These are phyloP conservation scores for Cyclostephanos tholiformis DNA, from an alignment of 108 stramenopile genomes.

Conservation along the genomic window DNA sequence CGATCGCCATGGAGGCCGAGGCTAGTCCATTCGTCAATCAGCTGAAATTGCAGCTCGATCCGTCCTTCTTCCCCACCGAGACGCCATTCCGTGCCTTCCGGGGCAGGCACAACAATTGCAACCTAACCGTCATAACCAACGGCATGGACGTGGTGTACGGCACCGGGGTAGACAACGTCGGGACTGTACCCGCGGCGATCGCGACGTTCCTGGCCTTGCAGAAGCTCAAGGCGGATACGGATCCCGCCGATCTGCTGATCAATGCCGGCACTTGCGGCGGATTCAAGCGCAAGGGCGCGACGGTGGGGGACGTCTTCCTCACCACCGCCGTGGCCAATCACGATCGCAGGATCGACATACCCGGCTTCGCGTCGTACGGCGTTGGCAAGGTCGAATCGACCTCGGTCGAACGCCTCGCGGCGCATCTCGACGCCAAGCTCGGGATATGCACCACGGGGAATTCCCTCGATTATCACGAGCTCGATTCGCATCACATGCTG, in stretches of 20 bases:
- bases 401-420: conserved; percentile 54
- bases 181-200: conserved; percentile 88
- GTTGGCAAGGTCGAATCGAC: conserved; percentile 70
- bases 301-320: conserved; percentile 92
- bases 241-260: conserved; percentile 75
- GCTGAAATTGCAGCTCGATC: conserved; percentile 60
- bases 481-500: conserved; percentile 77
- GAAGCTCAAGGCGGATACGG: conserved; percentile 40
- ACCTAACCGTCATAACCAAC: conserved; percentile 89
- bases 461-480: conserved; percentile 86
- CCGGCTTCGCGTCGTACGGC: conserved; percentile 88
- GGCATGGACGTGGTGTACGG: conserved; percentile 85
- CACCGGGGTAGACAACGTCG: conserved; percentile 93
- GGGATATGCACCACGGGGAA: conserved; percentile 94
- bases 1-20: conserved; percentile 96
- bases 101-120: conserved; percentile 74
- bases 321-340: conserved; percentile 90
- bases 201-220: conserved; percentile 79
- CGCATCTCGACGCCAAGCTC: conserved; percentile 63
- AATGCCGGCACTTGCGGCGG: conserved; percentile 98
- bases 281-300: conserved; percentile 86
- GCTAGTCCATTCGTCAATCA: conserved; percentile 87
- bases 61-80: conserved; percentile 74
- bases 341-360: conserved; percentile 96
- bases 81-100: conserved; percentile 83